Percentiles rank a stretch among this genome's conserved stretches.
Evolutionary conservation across 23 red algal genomes (phyloP).

Genomic region (Gracilariopsis chorda): DNA sequence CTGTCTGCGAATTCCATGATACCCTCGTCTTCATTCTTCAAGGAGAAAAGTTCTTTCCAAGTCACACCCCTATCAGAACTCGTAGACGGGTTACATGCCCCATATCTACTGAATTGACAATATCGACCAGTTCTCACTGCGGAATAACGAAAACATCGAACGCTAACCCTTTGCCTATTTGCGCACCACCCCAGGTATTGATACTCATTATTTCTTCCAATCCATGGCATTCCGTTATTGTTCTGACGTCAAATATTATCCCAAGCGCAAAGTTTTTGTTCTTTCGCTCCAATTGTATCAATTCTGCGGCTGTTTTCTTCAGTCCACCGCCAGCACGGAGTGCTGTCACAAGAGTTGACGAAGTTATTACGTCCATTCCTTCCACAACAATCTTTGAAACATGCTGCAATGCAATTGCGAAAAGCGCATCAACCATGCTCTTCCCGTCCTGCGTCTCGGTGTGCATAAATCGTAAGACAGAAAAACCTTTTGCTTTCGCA

Average conservation of each 20-base stretch:
- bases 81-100: neutral
- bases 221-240: neutral
- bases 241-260: neutral
- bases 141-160: neutral
- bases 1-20: no score
- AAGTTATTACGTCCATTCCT: neutral
- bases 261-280: neutral
- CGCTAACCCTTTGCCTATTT: neutral
- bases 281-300: neutral
- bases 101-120: neutral
- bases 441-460: slow-evolving; percentile 34
- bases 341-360: neutral
- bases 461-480: neutral
- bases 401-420: neutral
- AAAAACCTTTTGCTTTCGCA: neutral
- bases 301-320: slow-evolving; percentile 10
- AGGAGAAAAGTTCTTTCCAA: neutral
- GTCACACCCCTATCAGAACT: neutral
- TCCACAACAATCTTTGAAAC: neutral
- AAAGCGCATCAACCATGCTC: slow-evolving; percentile 16
- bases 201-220: neutral
- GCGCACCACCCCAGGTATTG: neutral
- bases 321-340: neutral
- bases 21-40: neutral
- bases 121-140: neutral